phyloP scores from a whole-genome alignment of 2,329 filamentous ascomycete genomes.

The Pyricularia sp. region DNA sequence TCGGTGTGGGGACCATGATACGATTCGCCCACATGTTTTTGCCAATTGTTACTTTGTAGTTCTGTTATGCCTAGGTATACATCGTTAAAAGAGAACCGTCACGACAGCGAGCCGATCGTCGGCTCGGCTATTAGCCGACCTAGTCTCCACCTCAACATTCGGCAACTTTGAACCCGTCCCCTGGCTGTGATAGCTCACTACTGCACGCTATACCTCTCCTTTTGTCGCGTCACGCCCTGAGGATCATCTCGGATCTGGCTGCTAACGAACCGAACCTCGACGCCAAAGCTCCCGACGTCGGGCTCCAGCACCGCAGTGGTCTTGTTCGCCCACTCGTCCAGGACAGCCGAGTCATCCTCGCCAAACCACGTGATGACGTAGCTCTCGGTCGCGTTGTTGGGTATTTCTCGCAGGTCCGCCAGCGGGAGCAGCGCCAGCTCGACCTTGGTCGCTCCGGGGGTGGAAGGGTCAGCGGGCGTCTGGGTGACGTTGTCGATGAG shows the following conservation, averaged over 20 bases:
- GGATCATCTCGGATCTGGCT: background rate
- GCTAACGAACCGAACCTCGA: background rate
- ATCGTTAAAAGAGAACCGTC: no score
- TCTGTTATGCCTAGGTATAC: background rate
- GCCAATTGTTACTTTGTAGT: background rate
- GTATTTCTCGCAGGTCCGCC: background rate
- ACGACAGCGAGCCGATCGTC: background rate
- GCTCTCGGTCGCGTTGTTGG: background rate
- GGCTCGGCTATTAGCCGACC: no score
- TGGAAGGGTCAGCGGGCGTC: background rate
- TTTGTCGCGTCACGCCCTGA: background rate
- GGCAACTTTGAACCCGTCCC: no score
- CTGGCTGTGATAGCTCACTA: background rate
- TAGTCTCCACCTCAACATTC: no score
- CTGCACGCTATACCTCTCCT: background rate
- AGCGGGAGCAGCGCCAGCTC: background rate
- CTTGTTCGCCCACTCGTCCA: background rate
- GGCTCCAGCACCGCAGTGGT: background rate
- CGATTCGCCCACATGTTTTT: background rate
- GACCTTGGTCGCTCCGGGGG: background rate
- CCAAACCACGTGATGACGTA: background rate
- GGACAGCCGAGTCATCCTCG: background rate
- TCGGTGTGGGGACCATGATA: background rate
- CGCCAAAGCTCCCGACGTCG: background rate
- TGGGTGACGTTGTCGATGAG: conserved; percentile 1